phyloP scores from a whole-genome alignment of 768 basidiomycete species.

The Trametes cinnabarina region DNA sequence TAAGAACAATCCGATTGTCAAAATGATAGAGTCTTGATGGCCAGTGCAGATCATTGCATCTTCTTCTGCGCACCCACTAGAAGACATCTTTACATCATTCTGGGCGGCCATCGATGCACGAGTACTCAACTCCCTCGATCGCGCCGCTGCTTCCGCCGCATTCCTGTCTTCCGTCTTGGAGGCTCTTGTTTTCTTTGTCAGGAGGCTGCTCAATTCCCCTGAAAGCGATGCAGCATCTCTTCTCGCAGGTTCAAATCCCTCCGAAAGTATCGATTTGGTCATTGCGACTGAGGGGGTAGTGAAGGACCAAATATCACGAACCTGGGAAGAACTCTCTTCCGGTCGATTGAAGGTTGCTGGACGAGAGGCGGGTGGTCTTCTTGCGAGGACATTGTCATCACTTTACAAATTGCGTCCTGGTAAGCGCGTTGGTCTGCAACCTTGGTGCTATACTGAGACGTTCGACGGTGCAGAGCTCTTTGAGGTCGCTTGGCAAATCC shows the following conservation, averaged over 20 bases:
- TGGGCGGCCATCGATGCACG: conserved; percentile 79
- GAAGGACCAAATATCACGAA: conserved; percentile 41
- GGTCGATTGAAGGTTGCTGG: conserved; percentile 48
- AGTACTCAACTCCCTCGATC: conserved; percentile 57
- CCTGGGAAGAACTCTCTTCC: conserved; percentile 48
- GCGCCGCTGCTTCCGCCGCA: conserved; percentile 52
- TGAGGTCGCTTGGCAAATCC: conserved; percentile 44
- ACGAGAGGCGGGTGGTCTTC: conserved; percentile 39
- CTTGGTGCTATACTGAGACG: neutral
- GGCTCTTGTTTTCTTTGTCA: conserved; percentile 58
- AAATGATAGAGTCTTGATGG: conserved; percentile 24
- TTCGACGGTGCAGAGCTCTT: conserved; percentile 41
- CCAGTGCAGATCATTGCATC: conserved; percentile 26
- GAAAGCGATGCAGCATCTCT: conserved; percentile 12
- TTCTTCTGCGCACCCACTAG: conserved; percentile 32
- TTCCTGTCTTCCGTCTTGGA: conserved; percentile 73
- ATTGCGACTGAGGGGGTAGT: conserved; percentile 35
- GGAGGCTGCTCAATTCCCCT: conserved; percentile 35
- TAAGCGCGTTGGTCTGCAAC: conserved; percentile 6
- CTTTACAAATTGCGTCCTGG: conserved; percentile 30
- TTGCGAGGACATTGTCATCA: conserved; percentile 42
- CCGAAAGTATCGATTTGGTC: neutral
- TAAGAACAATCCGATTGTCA: conserved; percentile 34
- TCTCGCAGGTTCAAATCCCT: neutral
- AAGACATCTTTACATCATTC: conserved; percentile 67